Conservation (phyloP, 441 rosid genomes). For the Adansonia gregorii region DNA sequence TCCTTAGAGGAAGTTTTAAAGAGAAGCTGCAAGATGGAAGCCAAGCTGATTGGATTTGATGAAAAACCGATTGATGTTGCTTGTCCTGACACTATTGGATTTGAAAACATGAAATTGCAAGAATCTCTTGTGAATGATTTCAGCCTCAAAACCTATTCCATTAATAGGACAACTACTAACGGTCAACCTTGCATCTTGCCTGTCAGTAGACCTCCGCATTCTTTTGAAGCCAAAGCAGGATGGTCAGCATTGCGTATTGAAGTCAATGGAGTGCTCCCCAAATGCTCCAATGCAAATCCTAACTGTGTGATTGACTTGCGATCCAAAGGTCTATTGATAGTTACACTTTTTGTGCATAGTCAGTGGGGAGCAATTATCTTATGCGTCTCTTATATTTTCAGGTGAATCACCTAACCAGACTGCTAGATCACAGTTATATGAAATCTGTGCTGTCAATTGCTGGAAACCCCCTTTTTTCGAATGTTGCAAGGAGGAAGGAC, state of each 20-base stretch:
- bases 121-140: constrained; percentile 33
- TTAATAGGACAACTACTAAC: constrained; percentile 28
- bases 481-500: constrained; percentile 81
- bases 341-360: constrained; percentile 21
- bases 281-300: constrained; percentile 33
- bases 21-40: constrained; percentile 54
- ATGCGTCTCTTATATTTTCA: constrained; percentile 36
- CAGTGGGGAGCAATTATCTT: constrained; percentile 24
- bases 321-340: constrained; percentile 35
- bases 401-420: constrained; percentile 48
- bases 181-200: constrained; percentile 29
- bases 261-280: constrained; percentile 25
- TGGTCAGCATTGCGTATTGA: constrained; percentile 30
- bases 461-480: constrained; percentile 80
- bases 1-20: constrained; percentile 66
- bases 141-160: constrained; percentile 27
- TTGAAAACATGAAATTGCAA: constrained; percentile 38
- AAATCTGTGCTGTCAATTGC: constrained; percentile 70
- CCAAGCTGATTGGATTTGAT: constrained; percentile 82
- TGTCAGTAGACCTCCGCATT: constrained; percentile 24
- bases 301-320: constrained; percentile 30
- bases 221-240: constrained; percentile 11
- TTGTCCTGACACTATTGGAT: constrained; percentile 34
- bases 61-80: constrained; percentile 66
- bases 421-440: constrained; percentile 65